Evolutionary conservation across 1,139 yeast species (phyloP).

Genomic region (Saccharomyces hybrid): DNA sequence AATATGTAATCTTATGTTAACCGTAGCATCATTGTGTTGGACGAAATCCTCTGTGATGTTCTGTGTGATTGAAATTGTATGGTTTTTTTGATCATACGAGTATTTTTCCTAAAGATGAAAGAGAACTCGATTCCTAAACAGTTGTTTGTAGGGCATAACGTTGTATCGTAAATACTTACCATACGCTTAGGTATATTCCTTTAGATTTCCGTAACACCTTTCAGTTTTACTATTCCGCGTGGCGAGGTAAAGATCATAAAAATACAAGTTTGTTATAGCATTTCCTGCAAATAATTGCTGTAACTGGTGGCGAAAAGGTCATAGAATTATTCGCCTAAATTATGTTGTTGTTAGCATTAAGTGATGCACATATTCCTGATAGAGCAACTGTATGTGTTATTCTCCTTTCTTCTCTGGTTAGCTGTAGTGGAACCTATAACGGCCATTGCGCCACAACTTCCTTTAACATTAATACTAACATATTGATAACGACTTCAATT

Average conservation of each 20-base stretch:
- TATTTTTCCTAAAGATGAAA: background rate
- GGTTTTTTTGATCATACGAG: background rate
- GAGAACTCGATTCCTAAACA: background rate
- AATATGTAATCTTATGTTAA: background rate
- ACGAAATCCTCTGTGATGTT: background rate
- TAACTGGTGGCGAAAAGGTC: background rate
- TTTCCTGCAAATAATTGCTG: background rate
- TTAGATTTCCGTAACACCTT: background rate
- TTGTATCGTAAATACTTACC: no score
- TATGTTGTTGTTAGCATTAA: conserved; percentile 82
- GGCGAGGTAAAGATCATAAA: background rate
- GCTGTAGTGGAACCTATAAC: background rate
- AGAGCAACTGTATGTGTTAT: conserved; percentile 43
- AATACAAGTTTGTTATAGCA: background rate
- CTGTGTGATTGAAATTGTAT: background rate
- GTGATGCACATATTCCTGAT: conserved; percentile 89
- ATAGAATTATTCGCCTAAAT: conserved; percentile 3
- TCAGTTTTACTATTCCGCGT: background rate
- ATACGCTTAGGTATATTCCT: background rate
- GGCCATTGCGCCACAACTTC: background rate
- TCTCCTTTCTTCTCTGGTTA: background rate
- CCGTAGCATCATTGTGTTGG: background rate
- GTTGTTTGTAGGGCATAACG: background rate
- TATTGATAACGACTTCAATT: background rate
- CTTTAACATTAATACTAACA: conserved; percentile 2